Evolutionary conservation across 192 early-diverging fungal genomes (phyloP).

Genomic region (Podila epigama): DNA sequence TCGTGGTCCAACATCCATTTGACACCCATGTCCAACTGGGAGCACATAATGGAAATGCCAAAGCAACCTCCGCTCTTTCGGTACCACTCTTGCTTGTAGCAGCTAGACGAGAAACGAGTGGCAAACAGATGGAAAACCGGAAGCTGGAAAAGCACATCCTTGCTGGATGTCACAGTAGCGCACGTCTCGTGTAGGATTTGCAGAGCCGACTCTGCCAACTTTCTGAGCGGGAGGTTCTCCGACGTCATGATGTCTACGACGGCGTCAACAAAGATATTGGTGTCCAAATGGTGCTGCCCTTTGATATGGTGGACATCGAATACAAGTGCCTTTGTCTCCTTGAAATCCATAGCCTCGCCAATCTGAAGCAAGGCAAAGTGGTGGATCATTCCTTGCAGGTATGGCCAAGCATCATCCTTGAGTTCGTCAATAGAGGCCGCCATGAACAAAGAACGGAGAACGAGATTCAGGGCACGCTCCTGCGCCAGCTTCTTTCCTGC

Average conservation of each 20-base stretch:
- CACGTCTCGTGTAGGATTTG: constrained; percentile 69
- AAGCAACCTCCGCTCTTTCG: constrained; percentile 89
- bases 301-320: constrained; percentile 59
- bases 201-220: constrained; percentile 73
- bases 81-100: constrained; percentile 89
- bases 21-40: constrained; percentile 83
- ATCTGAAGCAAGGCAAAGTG: constrained; percentile 82
- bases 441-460: constrained; percentile 70
- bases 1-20: constrained; percentile 95
- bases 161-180: constrained; percentile 60
- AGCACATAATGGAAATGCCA: constrained; percentile 86
- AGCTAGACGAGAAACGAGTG: constrained; percentile 86
- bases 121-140: constrained; percentile 83
- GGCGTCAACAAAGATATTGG: constrained; percentile 78
- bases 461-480: constrained; percentile 68
- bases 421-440: constrained; percentile 67
- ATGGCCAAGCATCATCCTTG: constrained; percentile 65
- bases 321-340: constrained; percentile 53
- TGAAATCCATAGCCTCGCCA: constrained; percentile 69
- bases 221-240: constrained; percentile 63
- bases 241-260: constrained; percentile 81
- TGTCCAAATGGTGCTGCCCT: constrained; percentile 58
- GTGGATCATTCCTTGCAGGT: constrained; percentile 70
- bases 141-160: constrained; percentile 67
- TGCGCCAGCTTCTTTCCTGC: constrained; percentile 67